A percentile compares a stretch with the other conserved stretches of the same genome.
Conservation (phyloP, 2,329 filamentous ascomycete genomes). For the Juglanconis oblonga region DNA sequence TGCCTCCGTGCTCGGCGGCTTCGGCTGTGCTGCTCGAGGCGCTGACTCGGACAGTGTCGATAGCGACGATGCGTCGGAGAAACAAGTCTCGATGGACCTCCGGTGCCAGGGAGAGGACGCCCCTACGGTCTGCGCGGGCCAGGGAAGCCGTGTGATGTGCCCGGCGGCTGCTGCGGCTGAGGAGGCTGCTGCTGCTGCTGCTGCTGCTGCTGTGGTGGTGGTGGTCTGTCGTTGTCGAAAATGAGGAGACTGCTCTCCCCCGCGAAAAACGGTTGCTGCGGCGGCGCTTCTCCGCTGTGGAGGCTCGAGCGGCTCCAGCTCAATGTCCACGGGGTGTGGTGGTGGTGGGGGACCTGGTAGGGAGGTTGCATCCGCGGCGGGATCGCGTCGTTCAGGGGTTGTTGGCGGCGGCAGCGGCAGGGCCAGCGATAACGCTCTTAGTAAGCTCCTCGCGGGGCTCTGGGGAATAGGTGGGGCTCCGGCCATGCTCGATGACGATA, state of each 20-base stretch:
- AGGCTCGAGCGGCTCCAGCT: conserved; percentile 11
- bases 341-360: neutral
- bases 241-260: neutral
- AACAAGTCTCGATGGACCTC: conserved; percentile 6
- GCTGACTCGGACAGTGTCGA: neutral
- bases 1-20: neutral
- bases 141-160: no score
- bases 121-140: neutral
- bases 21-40: neutral
- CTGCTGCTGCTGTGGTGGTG: neutral
- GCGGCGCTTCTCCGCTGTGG: neutral
- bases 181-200: neutral
- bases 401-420: conserved; percentile 1
- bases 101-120: neutral
- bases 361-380: neutral
- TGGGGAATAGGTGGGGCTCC: neutral
- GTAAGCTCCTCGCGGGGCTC: conserved; percentile 5
- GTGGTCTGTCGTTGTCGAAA: conserved; percentile 4
- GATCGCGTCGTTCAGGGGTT: neutral
- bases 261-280: no score
- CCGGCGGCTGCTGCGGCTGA: neutral
- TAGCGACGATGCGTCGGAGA: conserved; percentile 8
- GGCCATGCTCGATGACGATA: neutral
- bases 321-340: neutral
- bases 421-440: conserved; percentile 4